Conservation (phyloP, 495 filamentous ascomycete species). For the Podospora anserina region DNA sequence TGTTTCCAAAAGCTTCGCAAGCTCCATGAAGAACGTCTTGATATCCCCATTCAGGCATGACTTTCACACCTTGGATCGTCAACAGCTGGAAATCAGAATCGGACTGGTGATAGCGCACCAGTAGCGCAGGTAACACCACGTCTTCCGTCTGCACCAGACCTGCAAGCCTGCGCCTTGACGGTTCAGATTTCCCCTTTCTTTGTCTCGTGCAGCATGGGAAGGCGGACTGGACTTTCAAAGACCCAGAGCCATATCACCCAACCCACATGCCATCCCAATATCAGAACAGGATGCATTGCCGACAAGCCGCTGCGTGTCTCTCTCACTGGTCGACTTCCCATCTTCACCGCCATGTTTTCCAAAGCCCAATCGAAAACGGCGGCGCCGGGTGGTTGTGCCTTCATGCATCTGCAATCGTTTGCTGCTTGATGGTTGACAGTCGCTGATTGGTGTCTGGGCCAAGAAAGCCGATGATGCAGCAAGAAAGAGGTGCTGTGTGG, state of each 20-base stretch:
- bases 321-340: no score
- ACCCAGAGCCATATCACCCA: neutral
- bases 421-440: slow-evolving; percentile 1
- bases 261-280: neutral
- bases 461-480: neutral
- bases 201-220: neutral
- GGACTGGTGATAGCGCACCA: neutral
- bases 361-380: neutral
- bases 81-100: neutral
- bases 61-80: neutral
- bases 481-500: slow-evolving; percentile 5
- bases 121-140: neutral
- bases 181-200: neutral
- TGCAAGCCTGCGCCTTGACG: neutral
- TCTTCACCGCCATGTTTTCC: neutral
- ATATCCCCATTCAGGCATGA: neutral
- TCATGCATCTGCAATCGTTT: slow-evolving; percentile 1
- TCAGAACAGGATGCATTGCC: neutral
- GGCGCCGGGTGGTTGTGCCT: no score
- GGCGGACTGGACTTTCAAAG: neutral
- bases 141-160: no score
- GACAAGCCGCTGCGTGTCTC: neutral
- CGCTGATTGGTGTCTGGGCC: neutral
- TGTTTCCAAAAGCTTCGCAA: neutral
- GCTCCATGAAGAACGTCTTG: neutral